Evolutionary conservation across 768 basidiomycete species (phyloP).

Genomic region (Boletus bicolor): DNA sequence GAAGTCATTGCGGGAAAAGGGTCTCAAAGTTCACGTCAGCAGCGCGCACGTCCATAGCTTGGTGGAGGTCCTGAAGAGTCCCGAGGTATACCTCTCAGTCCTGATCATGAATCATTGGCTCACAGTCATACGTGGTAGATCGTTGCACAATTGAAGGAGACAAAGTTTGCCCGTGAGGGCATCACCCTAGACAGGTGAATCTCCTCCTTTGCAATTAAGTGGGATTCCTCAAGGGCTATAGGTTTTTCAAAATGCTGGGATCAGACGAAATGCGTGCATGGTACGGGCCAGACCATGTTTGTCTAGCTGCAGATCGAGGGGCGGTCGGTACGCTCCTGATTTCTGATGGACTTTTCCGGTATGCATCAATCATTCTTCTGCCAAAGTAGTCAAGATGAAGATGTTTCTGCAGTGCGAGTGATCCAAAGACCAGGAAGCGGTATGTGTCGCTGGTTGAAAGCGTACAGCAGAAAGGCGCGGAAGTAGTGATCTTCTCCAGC

Average conservation of each 20-base stretch:
- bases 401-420: constrained; percentile 58
- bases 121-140: constrained; percentile 44
- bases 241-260: constrained; percentile 98
- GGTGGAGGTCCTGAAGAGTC: constrained; percentile 90
- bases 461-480: constrained; percentile 84
- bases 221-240: constrained; percentile 28
- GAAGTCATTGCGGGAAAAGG: constrained; percentile 74
- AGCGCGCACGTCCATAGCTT: constrained; percentile 96
- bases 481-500: constrained; percentile 95
- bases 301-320: constrained; percentile 85
- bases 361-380: constrained; percentile 17
- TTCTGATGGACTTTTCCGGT: constrained; percentile 93
- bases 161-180: constrained; percentile 95
- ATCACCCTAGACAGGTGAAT: constrained; percentile 81
- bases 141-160: constrained; percentile 76
- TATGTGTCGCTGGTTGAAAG: constrained; percentile 88
- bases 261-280: constrained; percentile 94
- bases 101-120: background rate
- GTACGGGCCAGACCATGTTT: constrained; percentile 97
- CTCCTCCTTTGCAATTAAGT: background rate
- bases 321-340: constrained; percentile 94
- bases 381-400: background rate
- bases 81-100: constrained; percentile 59
- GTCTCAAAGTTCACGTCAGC: constrained; percentile 85
- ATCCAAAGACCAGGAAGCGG: constrained; percentile 71